phyloP scores from a whole-genome alignment of 352 stramenopile genomes.

The Phytopythium cucurbitacearum region DNA sequence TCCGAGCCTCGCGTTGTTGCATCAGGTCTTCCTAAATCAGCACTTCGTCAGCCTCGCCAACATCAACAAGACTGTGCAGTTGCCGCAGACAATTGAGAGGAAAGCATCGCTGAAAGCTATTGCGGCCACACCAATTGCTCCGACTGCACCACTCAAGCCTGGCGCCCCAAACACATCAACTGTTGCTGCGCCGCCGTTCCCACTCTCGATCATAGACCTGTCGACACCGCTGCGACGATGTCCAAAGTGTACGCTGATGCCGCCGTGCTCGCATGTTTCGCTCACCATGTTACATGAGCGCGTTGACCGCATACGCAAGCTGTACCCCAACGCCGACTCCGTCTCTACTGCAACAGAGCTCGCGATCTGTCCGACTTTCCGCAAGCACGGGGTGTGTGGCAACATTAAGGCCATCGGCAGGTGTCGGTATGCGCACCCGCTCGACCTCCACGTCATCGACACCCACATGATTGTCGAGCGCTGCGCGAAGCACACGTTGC shows the following conservation, averaged over 20 bases:
- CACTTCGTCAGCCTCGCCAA: slow-evolving; percentile 62
- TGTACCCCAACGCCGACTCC: slow-evolving; percentile 28
- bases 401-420: slow-evolving; percentile 61
- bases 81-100: not conserved
- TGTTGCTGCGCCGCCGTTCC: slow-evolving; percentile 24
- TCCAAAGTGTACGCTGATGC: slow-evolving; percentile 57
- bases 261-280: slow-evolving; percentile 53
- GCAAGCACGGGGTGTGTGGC: slow-evolving; percentile 36
- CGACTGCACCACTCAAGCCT: not conserved
- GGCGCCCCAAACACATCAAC: not conserved
- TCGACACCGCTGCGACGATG: slow-evolving; percentile 54
- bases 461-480: slow-evolving; percentile 28
- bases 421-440: slow-evolving; percentile 57
- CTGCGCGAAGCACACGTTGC: slow-evolving; percentile 49
- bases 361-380: slow-evolving; percentile 50
- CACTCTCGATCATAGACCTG: slow-evolving; percentile 56
- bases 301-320: slow-evolving; percentile 30
- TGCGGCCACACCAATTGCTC: not conserved
- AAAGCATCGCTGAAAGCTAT: not conserved
- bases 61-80: slow-evolving; percentile 21
- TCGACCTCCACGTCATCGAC: slow-evolving; percentile 49
- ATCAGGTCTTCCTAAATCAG: slow-evolving; percentile 40
- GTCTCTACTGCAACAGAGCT: not conserved
- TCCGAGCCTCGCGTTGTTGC: slow-evolving; percentile 33
- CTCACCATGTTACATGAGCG: slow-evolving; percentile 42